Evolutionary conservation across 768 basidiomycete genomes (phyloP).

Genomic region (Multifurca ochricompacta): DNA sequence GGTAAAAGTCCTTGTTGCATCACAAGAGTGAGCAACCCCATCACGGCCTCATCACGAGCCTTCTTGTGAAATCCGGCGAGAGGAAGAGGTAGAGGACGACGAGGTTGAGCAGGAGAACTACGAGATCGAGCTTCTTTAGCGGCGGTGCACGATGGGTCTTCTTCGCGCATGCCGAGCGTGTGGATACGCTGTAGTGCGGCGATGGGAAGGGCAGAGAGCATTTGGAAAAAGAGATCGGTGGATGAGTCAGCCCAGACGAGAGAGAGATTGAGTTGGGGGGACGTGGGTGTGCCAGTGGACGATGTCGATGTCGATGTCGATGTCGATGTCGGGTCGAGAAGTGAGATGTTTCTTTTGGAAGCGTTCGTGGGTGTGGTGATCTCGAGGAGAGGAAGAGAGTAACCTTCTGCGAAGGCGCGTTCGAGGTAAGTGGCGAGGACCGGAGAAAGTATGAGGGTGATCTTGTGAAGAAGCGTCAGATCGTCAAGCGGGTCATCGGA

Average conservation of each 20-base stretch:
- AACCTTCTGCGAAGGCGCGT: neutral
- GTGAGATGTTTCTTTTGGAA: neutral
- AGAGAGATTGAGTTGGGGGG: neutral
- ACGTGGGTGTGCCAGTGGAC: too few relatives aligned
- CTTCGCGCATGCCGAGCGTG: neutral
- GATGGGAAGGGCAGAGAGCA: constrained; percentile 1
- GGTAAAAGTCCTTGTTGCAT: neutral
- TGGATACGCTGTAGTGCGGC: neutral
- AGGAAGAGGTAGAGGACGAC: too few relatives aligned
- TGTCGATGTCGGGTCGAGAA: neutral
- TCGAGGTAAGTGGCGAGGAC: constrained; percentile 1
- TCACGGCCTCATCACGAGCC: constrained; percentile 11
- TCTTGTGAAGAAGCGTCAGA: neutral
- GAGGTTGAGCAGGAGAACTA: too few relatives aligned
- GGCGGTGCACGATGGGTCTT: neutral
- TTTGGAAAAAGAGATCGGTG: neutral
- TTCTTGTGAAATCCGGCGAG: neutral
- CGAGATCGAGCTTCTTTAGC: constrained; percentile 10
- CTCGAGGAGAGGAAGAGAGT: constrained; percentile 1
- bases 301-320: neutral
- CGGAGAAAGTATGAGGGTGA: neutral
- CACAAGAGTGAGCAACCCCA: constrained; percentile 9
- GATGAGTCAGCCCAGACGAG: neutral
- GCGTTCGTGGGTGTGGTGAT: neutral
- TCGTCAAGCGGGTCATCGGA: constrained; percentile 3